phyloP scores from a whole-genome alignment of 2,329 filamentous ascomycete genomes.

The Pseudogymnoascus sp. region DNA sequence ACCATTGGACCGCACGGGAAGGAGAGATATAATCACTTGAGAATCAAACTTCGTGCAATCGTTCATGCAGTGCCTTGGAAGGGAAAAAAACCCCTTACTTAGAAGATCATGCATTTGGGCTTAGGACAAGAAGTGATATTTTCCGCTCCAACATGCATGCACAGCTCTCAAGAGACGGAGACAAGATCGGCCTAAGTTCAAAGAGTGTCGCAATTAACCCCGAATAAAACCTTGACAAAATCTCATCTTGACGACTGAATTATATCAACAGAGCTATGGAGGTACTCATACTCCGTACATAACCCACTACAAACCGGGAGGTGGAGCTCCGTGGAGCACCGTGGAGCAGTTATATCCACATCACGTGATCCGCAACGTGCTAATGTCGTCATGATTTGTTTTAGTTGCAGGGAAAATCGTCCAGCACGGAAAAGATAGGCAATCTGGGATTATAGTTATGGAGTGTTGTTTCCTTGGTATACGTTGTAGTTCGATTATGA shows the following conservation, averaged over 20 bases:
- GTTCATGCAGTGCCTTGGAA: not conserved
- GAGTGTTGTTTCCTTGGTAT: not conserved
- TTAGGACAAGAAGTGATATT: not conserved
- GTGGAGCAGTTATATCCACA: not conserved
- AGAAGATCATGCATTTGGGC: too few relatives aligned
- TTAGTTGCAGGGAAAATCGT: not conserved
- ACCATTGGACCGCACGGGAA: not conserved
- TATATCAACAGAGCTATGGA: not conserved
- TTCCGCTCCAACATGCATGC: not conserved
- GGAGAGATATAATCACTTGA: not conserved
- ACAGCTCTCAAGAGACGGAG: not conserved
- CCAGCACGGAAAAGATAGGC: not conserved
- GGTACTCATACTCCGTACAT: not conserved
- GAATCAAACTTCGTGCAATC: not conserved
- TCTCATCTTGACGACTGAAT: not conserved
- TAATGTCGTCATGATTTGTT: constrained; percentile 5
- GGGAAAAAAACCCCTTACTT: not conserved
- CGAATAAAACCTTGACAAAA: not conserved
- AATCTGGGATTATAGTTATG: not conserved
- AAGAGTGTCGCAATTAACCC: not conserved
- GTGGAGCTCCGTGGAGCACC: not conserved
- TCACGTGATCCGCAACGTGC: not conserved
- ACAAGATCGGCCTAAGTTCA: constrained; percentile 41
- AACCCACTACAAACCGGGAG: not conserved
- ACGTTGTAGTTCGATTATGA: not conserved